Evolutionary conservation across 139 green algal genomes (phyloP), one percentile per base, ranked within the genome.

Genomic region (Ostreobium quekettii): DNA sequence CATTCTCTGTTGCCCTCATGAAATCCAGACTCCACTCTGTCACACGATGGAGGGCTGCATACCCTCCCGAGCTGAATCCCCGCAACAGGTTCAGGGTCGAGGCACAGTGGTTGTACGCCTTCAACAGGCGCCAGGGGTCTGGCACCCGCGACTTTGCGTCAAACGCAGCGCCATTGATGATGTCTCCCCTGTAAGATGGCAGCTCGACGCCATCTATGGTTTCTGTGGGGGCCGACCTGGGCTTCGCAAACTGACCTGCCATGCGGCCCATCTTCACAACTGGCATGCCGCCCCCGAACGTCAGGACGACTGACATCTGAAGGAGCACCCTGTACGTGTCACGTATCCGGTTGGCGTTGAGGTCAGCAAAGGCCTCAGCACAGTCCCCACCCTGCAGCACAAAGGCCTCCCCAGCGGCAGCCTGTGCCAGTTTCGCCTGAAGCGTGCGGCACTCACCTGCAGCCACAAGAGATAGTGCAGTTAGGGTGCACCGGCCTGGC

Each of bases 231-330:
- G 59, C 29, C 28, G 59, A 58, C 3, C 94, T 76, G 3, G 95
- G 95, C 87, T 99, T 99, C 72, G 95, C 95, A 68, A 99, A 99
- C 82, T 99, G 95, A 0, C 95, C 95, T 7, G 95, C 95, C 81
- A 99, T 95, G 70, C 95, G 87, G 6, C 95, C 95, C 36, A 99
- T 82, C 87, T 99, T 99, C 8, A 98, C 85, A 3, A 99, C 83
- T 2, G 95, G 95, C 65, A 99, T 81, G 58, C 88, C 89, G 11
- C 90, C 91, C 28, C 92, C 93, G 66, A 95, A 99, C 76, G 93
- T 97, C 61, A 98, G 78, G 8, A 99, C 89, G 3, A 97, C 85
- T 31, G 80, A 80, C 93, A 98, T 99, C 73, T 97, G 87, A 6
- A 97, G 86, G 64, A 96, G 78, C 36, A 96, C 77, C n/a, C n/a